These are phyloP conservation scores for Lanmaoa pseudosensibilis DNA, from an alignment of 768 basidiomycete species.

Conservation along the genomic window DNA sequence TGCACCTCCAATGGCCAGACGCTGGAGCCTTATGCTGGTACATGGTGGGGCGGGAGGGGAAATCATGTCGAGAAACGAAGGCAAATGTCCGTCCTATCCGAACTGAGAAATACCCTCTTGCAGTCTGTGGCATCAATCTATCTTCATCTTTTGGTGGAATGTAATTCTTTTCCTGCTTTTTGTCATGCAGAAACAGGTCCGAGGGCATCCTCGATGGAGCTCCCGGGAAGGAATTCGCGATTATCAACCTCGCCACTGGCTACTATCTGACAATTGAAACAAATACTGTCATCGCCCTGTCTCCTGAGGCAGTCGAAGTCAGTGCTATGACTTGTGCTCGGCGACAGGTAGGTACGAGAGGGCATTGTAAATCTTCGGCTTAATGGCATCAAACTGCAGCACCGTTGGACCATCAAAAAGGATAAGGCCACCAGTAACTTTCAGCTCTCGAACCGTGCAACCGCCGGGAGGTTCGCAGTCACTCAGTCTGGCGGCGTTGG, in stretches of 20 bases:
- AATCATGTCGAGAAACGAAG: background rate
- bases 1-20: background rate
- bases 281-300: background rate
- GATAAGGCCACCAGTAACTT: background rate
- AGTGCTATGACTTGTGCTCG: background rate
- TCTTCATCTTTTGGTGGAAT: background rate
- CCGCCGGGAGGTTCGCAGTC: background rate
- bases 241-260: too few species aligned
- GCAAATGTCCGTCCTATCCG: background rate
- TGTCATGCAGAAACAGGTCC: too few species aligned
- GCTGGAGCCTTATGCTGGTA: background rate
- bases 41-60: background rate
- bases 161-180: too few species aligned
- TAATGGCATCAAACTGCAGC: background rate
- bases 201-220: too few species aligned
- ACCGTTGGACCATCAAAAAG: background rate
- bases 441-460: background rate
- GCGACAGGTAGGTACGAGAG: background rate
- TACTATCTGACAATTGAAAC: background rate
- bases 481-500: background rate
- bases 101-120: background rate
- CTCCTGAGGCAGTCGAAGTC: background rate
- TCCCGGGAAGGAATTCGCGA: background rate
- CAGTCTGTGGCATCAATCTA: background rate
- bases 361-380: background rate